Conservation (phyloP, 768 basidiomycete species). For the Boletellus ananas region DNA sequence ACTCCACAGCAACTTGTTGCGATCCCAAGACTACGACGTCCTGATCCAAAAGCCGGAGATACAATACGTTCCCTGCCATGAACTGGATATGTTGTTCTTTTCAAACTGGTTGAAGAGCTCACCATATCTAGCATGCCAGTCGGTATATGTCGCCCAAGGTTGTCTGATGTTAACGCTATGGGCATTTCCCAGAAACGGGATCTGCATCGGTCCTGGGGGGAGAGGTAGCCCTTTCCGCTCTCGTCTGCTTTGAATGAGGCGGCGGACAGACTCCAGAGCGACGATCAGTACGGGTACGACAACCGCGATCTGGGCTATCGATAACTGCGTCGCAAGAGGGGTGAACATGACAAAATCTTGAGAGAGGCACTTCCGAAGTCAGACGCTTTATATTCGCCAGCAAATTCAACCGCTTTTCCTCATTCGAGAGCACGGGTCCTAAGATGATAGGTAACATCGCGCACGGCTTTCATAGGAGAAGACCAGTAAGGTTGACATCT, state of each 20-base stretch:
- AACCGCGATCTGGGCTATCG: neutral
- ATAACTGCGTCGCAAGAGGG: too few species aligned
- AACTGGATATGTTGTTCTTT: neutral
- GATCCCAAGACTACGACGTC: conserved; percentile 43
- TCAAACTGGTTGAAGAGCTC: neutral
- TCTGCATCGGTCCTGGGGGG: conserved; percentile 5
- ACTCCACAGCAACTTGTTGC: conserved; percentile 36
- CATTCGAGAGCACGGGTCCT: too few species aligned
- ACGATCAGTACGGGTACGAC: neutral
- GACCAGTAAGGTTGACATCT: too few species aligned
- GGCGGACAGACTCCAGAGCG: neutral
- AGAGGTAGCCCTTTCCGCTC: neutral
- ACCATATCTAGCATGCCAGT: conserved; percentile 2
- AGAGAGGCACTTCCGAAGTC: too few species aligned
- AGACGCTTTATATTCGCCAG: too few species aligned
- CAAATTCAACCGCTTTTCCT: too few species aligned
- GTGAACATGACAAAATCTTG: too few species aligned
- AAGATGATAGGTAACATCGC: too few species aligned
- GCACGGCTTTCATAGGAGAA: too few species aligned
- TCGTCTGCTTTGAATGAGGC: neutral
- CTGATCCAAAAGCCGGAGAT: conserved; percentile 43
- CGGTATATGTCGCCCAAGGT: conserved; percentile 7
- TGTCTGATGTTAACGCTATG: neutral
- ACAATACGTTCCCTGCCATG: conserved; percentile 39
- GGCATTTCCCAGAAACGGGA: neutral